phyloP scores from a whole-genome alignment of 2,329 filamentous ascomycete species.

The Hypoxylon rubiginosum region DNA sequence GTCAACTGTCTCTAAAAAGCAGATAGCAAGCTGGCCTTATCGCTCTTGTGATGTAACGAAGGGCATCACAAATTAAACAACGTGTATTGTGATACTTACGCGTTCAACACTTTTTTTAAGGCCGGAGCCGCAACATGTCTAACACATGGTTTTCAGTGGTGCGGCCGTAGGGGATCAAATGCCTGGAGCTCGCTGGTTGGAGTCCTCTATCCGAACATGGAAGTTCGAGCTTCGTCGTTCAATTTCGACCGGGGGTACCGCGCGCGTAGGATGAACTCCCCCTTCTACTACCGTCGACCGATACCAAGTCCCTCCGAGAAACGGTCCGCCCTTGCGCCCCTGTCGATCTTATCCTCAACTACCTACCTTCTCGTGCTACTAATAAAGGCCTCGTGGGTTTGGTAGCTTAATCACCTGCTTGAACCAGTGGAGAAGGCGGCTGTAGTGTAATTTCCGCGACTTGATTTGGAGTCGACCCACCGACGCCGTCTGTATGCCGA shows the following conservation, averaged over 20 bases:
- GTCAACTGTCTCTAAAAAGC: constrained; percentile 34
- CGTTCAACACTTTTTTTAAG: constrained; percentile 14
- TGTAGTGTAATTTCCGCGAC: constrained; percentile 17
- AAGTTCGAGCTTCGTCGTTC: constrained; percentile 26
- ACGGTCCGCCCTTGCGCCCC: constrained; percentile 28
- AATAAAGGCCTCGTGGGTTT: constrained; percentile 29
- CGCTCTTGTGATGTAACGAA: constrained; percentile 34
- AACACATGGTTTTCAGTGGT: constrained; percentile 11
- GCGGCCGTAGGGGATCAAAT: constrained; percentile 18
- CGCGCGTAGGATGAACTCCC: constrained; percentile 27
- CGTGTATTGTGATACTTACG: constrained; percentile 31
- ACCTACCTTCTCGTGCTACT: constrained; percentile 22
- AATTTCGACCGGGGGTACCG: constrained; percentile 30
- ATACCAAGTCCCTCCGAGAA: constrained; percentile 37
- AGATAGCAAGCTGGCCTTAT: constrained; percentile 37
- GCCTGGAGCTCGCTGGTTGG: constrained; percentile 20
- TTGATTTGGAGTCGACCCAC: constrained; percentile 26
- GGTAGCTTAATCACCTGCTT: constrained; percentile 44
- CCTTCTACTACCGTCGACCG: constrained; percentile 15
- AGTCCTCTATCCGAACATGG: constrained; percentile 28
- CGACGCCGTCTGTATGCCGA: constrained; percentile 18
- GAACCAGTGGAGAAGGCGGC: constrained; percentile 30
- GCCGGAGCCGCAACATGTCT: constrained; percentile 37
- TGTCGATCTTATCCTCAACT: constrained; percentile 29
- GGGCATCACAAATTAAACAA: constrained; percentile 27